A percentile compares a stretch with the other conserved stretches of the same genome.
Conservation (phyloP, 1,284 basidiomycete genomes). For the Malassezia globosa region DNA sequence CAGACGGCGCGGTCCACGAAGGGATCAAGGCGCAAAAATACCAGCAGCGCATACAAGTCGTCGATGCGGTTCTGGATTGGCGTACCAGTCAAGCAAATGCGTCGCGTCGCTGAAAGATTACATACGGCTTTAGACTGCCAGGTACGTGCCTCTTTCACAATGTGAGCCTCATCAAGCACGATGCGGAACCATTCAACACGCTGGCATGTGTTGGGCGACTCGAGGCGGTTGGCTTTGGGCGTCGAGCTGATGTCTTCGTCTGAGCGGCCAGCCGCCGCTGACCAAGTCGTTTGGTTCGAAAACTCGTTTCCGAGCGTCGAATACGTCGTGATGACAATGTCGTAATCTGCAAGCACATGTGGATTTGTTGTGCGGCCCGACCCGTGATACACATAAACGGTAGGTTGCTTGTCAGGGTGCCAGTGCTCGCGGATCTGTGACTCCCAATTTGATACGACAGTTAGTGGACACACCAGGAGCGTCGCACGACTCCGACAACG, state of each 20-base stretch:
- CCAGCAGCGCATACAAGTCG: conserved; percentile 90
- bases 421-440: conserved; percentile 87
- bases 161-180: conserved; percentile 46
- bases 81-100: conserved; percentile 87
- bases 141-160: conserved; percentile 88
- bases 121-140: conserved; percentile 89
- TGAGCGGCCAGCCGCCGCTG: conserved; percentile 15
- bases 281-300: conserved; percentile 60
- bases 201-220: conserved; percentile 75
- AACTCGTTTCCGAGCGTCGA: conserved; percentile 89
- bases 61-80: conserved; percentile 98
- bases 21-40: conserved; percentile 81
- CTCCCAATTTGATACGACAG: conserved; percentile 96
- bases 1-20: conserved; percentile 85
- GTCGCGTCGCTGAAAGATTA: conserved; percentile 81
- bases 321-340: conserved; percentile 95
- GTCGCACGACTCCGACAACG: conserved; percentile 65
- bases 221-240: conserved; percentile 36
- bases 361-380: conserved; percentile 75
- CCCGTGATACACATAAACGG: conserved; percentile 92
- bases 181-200: conserved; percentile 67
- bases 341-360: conserved; percentile 74
- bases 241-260: conserved; percentile 13
- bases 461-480: conserved; percentile 89
- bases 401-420: conserved; percentile 21